Evolutionary conservation across 2,329 filamentous ascomycete species (phyloP), one percentile per base, ranked within the genome.

Genomic region (Colletotrichum sojae): DNA sequence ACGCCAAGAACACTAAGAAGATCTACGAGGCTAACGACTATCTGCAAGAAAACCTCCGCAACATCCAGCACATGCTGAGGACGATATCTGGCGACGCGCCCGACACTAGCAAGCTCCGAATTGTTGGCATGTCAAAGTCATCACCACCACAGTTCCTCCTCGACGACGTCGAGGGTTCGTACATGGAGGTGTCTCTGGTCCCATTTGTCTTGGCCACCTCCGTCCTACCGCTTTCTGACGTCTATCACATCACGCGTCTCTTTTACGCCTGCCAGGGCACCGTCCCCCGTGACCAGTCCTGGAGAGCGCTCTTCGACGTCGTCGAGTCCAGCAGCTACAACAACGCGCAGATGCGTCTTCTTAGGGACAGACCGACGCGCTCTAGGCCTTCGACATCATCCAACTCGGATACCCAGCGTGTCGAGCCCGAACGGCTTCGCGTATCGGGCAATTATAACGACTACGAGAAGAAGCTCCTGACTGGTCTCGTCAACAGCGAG

Each of bases 401-500:
- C 9, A 73, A 49, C n/a, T 40, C 71, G 10, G 58, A 46, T 9
- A 61, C 48, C 49, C 49, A 63, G 16, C 71, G 71, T 12, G 20
- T 69, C 13, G 65, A 72, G 22, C 71, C 71, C 18, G 71, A 72
- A 46, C 65, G 65, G 13, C 56, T 71, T 15, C 64, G 65, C 20
- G 65, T 64, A 6, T 62, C 64, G 6, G 71, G 71, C 25, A 89
- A 84, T 49, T 90, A 88, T 73, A 94, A 92, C 65, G 86, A 90
- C 59, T 91, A 97, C 72, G 96, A 98, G 79, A 93, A 94, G 78
- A 92, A 91, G 73, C 86, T 99, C 8, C 83, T 97, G 53, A 88
- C 89, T 4, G 94, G 95, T 10, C 91, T 98, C 3, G 90, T 97
- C 43, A 90, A 97, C 76, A 89, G 93, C 6, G 86, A 91, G 54